These are phyloP conservation scores for Fusarium tjaetaba DNA, from an alignment of 2,329 filamentous ascomycete species.

Conservation along the genomic window DNA sequence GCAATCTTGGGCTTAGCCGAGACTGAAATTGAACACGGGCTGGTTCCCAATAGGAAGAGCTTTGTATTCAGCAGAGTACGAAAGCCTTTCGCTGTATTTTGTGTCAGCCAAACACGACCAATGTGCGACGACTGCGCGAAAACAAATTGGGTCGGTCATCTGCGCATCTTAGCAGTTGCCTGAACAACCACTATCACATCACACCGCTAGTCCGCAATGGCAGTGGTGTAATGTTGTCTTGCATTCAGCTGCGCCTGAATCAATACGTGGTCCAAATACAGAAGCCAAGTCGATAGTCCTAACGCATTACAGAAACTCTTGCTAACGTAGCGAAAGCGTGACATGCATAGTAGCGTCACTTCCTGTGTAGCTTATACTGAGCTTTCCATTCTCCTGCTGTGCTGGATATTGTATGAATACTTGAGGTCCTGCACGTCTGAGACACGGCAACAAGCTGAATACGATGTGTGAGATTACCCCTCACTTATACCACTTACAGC, in stretches of 20 bases:
- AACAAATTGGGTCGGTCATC: neutral
- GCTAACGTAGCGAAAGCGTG: neutral
- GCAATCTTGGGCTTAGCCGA: rapidly evolving
- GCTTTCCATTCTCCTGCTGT: rapidly evolving
- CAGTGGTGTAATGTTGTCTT: neutral
- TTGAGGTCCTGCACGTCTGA: neutral
- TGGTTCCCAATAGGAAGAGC: rapidly evolving
- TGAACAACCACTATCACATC: neutral
- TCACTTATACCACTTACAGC: neutral
- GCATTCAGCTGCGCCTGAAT: neutral
- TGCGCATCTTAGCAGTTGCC: neutral
- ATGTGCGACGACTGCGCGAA: neutral
- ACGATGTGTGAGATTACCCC: neutral
- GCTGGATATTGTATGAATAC: neutral
- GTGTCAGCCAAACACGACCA: rapidly evolving
- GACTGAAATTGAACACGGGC: too few relatives aligned
- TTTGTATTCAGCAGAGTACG: neutral
- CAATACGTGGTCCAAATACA: neutral
- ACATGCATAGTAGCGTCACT: neutral
- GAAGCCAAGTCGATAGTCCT: neutral
- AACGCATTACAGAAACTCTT: neutral
- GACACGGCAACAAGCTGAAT: neutral
- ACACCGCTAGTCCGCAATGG: neutral
- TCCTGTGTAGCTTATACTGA: neutral
- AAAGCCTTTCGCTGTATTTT: too few relatives aligned